Conservation (phyloP, 805 yeast genomes). For the Nematodospora valgi region DNA sequence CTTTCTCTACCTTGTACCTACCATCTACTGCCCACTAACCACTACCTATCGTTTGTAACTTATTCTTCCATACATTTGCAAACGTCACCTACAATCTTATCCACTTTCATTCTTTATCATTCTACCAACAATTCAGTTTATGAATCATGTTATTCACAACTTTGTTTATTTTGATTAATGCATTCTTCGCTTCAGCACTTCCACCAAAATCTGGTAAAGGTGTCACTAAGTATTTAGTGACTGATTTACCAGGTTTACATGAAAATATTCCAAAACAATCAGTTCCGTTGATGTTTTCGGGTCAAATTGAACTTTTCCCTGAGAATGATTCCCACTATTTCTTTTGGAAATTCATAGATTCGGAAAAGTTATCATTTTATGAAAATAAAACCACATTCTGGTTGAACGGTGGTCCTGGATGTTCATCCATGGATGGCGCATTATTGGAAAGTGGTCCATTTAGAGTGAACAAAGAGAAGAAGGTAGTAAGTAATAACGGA, state of each 20-base stretch:
- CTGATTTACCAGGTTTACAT: slow-evolving; percentile 36
- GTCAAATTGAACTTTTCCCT: slow-evolving; percentile 57
- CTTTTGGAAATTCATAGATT: slow-evolving; percentile 69
- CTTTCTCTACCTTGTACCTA: too few species aligned
- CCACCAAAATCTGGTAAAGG: slow-evolving; percentile 10
- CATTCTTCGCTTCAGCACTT: slow-evolving; percentile 2
- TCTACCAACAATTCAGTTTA: too few species aligned
- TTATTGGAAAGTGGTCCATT: slow-evolving; percentile 90
- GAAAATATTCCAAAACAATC: slow-evolving; percentile 27
- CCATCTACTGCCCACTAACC: too few species aligned
- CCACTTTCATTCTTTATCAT: too few species aligned
- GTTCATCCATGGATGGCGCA: slow-evolving; percentile 98
- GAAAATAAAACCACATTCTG: slow-evolving; percentile 62
- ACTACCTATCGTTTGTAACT: too few species aligned
- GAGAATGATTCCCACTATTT: slow-evolving; percentile 59
- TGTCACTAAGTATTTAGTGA: slow-evolving; percentile 22
- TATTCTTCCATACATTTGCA: too few species aligned
- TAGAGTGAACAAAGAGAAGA: slow-evolving; percentile 45
- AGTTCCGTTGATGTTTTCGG: slow-evolving; percentile 59
- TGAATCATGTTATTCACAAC: background rate
- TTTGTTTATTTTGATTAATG: background rate
- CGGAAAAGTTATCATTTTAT: slow-evolving; percentile 24
- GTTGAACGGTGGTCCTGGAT: slow-evolving; percentile 99
- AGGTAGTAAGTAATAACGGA: slow-evolving; percentile 59
- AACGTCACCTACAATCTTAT: too few species aligned